Percentiles rank a stretch among this genome's conserved stretches.
Evolutionary conservation across 129 eudicot species (phyloP).

Genomic region (Silybum marianum): DNA sequence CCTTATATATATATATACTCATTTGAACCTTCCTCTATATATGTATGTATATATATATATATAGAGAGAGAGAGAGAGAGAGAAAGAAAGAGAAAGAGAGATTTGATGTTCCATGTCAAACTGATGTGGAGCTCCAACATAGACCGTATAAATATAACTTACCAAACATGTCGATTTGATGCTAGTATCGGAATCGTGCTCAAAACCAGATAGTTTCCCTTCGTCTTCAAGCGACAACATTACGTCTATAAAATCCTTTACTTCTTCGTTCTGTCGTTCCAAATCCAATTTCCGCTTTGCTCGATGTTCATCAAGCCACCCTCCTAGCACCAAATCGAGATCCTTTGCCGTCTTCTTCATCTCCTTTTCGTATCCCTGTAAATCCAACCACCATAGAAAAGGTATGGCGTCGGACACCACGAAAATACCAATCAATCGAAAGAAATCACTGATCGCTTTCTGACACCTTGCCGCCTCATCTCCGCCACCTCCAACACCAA

Average conservation of each 20-base stretch:
- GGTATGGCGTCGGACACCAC: constrained; percentile 35
- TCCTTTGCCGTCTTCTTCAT: constrained; percentile 33
- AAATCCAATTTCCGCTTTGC: not conserved
- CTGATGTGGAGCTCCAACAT: too few relatives aligned
- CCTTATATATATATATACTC: too few relatives aligned
- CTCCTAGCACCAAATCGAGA: constrained; percentile 20
- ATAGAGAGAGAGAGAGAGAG: too few relatives aligned
- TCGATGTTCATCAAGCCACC: constrained; percentile 40
- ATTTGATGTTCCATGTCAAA: too few relatives aligned
- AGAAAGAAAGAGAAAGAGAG: too few relatives aligned
- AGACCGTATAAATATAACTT: not conserved
- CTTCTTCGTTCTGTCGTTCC: not conserved
- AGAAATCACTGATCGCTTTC: constrained; percentile 21
- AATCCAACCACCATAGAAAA: constrained; percentile 35
- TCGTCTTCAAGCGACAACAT: constrained; percentile 38
- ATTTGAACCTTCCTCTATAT: too few relatives aligned
- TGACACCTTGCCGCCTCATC: constrained; percentile 8
- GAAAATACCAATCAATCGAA: constrained; percentile 26
- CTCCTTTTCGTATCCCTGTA: constrained; percentile 30
- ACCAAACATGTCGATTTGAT: constrained; percentile 43
- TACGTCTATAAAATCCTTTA: constrained; percentile 37
- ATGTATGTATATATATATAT: too few relatives aligned
- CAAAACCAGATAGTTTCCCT: constrained; percentile 9
- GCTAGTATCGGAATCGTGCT: constrained; percentile 30
- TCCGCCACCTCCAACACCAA: constrained; percentile 12